Conservation (phyloP, 2,329 filamentous ascomycete species). For the Hymenoscyphus linearis region DNA sequence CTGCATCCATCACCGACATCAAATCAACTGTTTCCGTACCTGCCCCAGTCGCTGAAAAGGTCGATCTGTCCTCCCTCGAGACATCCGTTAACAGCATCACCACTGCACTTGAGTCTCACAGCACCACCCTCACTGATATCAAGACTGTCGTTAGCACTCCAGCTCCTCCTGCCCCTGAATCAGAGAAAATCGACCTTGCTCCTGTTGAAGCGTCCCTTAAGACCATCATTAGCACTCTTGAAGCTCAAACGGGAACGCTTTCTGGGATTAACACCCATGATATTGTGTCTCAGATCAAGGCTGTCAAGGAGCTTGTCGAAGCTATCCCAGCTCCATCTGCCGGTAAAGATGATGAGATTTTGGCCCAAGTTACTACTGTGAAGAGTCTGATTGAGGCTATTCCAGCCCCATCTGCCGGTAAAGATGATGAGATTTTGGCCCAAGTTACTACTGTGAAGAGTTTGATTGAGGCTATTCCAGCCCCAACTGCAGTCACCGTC, state of each 20-base stretch:
- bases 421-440: constrained; percentile 7
- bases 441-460: constrained; percentile 12
- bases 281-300: constrained; percentile 7
- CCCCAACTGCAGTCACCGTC: constrained; percentile 7
- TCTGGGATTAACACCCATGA: constrained; percentile 13
- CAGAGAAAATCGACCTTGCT: constrained; percentile 12
- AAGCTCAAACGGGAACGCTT: constrained; percentile 11
- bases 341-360: constrained; percentile 5
- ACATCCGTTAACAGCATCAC: constrained; percentile 5
- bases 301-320: constrained; percentile 1
- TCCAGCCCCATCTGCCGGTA: constrained; percentile 3
- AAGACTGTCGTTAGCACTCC: constrained; percentile 12
- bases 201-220: constrained; percentile 8
- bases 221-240: constrained; percentile 9
- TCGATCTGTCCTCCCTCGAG: constrained; percentile 17
- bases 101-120: constrained; percentile 8
- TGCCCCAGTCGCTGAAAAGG: constrained; percentile 16
- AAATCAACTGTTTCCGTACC: constrained; percentile 13
- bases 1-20: constrained; percentile 13
- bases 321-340: constrained; percentile 10
- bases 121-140: constrained; percentile 16
- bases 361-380: constrained; percentile 3
- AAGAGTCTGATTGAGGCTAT: constrained; percentile 1
- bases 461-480: constrained; percentile 14
- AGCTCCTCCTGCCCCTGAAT: constrained; percentile 11